phyloP scores from a whole-genome alignment of 1,139 yeast genomes.

The Kodamaea plutei region DNA sequence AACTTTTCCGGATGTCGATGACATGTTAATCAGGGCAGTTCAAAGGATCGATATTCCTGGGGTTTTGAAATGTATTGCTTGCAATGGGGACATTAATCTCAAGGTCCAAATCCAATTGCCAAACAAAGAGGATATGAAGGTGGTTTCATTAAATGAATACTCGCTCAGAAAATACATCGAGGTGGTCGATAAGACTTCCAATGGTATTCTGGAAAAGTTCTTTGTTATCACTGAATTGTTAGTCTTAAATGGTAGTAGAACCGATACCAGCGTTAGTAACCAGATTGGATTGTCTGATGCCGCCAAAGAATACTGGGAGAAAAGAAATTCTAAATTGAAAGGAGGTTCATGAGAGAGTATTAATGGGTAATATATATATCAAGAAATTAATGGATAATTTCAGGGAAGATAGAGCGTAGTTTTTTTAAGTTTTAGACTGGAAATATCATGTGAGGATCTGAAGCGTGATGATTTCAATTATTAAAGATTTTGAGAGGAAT shows the following conservation, averaged over 20 bases:
- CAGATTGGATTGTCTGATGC: constrained; percentile 34
- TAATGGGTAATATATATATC: not conserved
- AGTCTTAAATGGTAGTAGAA: constrained; percentile 57
- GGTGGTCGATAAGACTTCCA: constrained; percentile 15
- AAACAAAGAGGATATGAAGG: constrained; percentile 19
- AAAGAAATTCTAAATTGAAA: constrained; percentile 31
- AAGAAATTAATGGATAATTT: not conserved
- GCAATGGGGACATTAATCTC: constrained; percentile 48
- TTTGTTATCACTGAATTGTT: constrained; percentile 77
- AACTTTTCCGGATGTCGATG: constrained; percentile 22
- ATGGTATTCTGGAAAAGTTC: constrained; percentile 15
- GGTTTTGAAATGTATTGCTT: constrained; percentile 44
- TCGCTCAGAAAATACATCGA: constrained; percentile 50
- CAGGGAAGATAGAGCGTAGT: not conserved
- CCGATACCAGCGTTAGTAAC: constrained; percentile 25
- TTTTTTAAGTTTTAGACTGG: constrained; percentile 1
- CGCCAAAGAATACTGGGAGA: constrained; percentile 53
- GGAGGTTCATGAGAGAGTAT: not conserved
- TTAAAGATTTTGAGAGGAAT: too few species aligned
- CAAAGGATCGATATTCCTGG: constrained; percentile 46
- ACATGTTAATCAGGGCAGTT: constrained; percentile 40
- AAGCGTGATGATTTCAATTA: too few species aligned
- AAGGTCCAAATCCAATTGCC: constrained; percentile 27
- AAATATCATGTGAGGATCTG: too few species aligned
- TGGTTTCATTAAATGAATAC: constrained; percentile 53